Conservation (phyloP, 495 filamentous ascomycete genomes). For the Chlorociboria aeruginascens region DNA sequence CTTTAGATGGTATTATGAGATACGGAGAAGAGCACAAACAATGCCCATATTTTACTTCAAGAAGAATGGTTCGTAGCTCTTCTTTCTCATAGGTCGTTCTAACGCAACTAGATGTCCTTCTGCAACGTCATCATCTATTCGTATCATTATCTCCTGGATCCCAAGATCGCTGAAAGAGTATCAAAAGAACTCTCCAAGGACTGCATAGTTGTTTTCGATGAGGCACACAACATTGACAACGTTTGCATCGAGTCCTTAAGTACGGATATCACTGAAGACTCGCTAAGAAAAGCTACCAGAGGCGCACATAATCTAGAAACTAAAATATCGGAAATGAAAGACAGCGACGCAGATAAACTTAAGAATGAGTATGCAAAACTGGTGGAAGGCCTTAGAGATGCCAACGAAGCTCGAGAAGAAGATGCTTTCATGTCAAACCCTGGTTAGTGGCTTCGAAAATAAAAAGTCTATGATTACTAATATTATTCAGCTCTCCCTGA, state of each 20-base stretch:
- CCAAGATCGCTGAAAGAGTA: constrained; percentile 94
- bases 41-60: constrained; percentile 92
- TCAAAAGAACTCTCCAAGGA: constrained; percentile 96
- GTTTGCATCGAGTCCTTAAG: constrained; percentile 97
- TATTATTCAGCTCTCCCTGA: constrained; percentile 48
- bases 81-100: not conserved
- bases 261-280: constrained; percentile 93
- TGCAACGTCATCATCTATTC: constrained; percentile 99
- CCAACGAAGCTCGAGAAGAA: constrained; percentile 79
- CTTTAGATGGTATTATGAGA: constrained; percentile 71
- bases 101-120: constrained; percentile 67
- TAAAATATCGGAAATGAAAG: constrained; percentile 86
- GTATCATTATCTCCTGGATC: constrained; percentile 95
- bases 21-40: constrained; percentile 95
- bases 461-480: not conserved
- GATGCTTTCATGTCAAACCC: constrained; percentile 97
- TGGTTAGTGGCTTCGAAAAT: constrained; percentile 25
- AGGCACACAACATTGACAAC: constrained; percentile 99
- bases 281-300: constrained; percentile 72
- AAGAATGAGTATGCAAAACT: constrained; percentile 93
- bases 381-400: constrained; percentile 80
- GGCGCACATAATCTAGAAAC: constrained; percentile 84
- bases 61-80: constrained; percentile 65
- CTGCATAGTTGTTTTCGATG: constrained; percentile 97
- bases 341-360: constrained; percentile 80